phyloP scores from a whole-genome alignment of 202 grass and related monocot genomes.

The Dendrocalamus latiflorus region DNA sequence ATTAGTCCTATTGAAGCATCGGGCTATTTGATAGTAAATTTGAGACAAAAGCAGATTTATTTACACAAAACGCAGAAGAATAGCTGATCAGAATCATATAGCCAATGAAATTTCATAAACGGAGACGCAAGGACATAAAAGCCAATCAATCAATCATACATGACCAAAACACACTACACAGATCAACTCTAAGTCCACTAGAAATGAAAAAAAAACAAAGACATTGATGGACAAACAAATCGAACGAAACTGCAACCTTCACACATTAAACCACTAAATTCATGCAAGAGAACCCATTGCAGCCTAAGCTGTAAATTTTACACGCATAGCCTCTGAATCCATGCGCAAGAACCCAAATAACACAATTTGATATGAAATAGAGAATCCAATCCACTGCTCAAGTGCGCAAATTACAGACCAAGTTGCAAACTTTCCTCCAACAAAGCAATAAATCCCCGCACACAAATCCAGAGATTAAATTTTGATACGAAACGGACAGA shows the following conservation, averaged over 20 bases:
- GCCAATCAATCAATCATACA: neutral
- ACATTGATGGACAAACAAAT: neutral
- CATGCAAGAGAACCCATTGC: neutral
- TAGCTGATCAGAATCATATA: neutral
- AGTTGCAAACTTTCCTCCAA: neutral
- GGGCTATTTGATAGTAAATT: neutral
- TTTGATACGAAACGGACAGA: neutral
- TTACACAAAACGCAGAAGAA: neutral
- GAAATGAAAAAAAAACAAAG: neutral
- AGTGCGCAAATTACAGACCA: neutral
- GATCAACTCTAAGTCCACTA: neutral
- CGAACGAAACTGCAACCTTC: neutral
- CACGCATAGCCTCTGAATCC: neutral
- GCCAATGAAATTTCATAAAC: neutral
- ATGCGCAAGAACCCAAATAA: neutral
- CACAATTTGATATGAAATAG: neutral
- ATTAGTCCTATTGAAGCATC: slow-evolving; percentile 23
- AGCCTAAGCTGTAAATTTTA: neutral
- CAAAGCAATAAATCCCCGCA: neutral
- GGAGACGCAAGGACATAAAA: neutral
- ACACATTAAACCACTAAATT: neutral
- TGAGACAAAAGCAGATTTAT: neutral
- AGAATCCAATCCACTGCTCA: neutral
- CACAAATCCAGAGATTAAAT: neutral
- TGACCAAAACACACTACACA: neutral